These are phyloP conservation scores for Coemansia sp. DNA, from an alignment of 192 early-diverging fungal genomes.

Conservation along the genomic window DNA sequence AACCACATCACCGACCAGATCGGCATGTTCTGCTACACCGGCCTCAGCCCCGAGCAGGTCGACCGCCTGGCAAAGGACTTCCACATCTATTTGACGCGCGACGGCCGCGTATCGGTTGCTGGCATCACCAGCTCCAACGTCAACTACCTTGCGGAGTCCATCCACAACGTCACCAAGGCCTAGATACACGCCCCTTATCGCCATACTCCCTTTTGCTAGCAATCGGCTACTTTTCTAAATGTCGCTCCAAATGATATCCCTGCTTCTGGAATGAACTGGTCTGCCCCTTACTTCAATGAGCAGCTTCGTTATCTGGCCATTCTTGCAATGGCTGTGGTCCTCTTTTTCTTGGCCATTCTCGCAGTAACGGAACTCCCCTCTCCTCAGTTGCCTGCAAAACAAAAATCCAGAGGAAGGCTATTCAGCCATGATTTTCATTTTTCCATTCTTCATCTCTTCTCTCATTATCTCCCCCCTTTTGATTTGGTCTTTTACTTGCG, in stretches of 20 bases:
- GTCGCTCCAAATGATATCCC: too few relatives aligned
- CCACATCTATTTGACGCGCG: conserved; percentile 91
- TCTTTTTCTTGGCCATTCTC: too few relatives aligned
- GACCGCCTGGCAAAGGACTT: conserved; percentile 79
- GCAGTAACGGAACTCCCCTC: too few relatives aligned
- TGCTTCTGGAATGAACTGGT: too few relatives aligned
- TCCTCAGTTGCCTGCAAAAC: too few relatives aligned
- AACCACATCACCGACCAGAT: conserved; percentile 93
- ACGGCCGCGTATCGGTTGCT: conserved; percentile 96
- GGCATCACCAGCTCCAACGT: conserved; percentile 94
- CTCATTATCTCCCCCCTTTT: not conserved
- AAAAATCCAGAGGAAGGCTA: too few relatives aligned
- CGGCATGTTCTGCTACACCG: conserved; percentile 99
- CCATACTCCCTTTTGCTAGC: too few relatives aligned
- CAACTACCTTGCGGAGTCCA: conserved; percentile 93
- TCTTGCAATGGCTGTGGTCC: too few relatives aligned
- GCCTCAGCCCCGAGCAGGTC: conserved; percentile 87
- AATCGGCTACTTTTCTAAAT: too few relatives aligned
- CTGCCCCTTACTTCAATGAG: too few relatives aligned
- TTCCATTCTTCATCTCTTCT: conserved; percentile 1
- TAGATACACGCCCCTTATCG: not conserved
- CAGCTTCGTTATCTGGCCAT: too few relatives aligned
- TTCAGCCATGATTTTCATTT: not conserved
- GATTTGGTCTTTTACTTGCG: conserved; percentile 18
- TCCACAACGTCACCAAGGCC: conserved; percentile 91